Base-by-base conservation (phyloP, 257 asterid genomes). In the Solanum gracilifrons region DNA sequence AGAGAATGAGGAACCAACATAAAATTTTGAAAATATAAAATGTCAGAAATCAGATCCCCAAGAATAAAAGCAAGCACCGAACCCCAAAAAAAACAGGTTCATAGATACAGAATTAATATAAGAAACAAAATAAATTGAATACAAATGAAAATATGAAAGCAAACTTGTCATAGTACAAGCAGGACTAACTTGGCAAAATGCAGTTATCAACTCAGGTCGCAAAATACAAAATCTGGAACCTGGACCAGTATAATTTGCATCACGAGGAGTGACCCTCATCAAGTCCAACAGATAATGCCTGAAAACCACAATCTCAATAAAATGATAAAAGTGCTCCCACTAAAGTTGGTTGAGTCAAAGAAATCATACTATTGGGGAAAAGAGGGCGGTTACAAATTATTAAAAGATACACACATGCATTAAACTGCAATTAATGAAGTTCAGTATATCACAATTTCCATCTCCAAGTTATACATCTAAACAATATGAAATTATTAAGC, bases 181-280 rank as follows among this genome's bases (percentile, higher is more conserved):
- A 87, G 86, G 87, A 84, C 95, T 92, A 88, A 96, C 99, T 89
- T 93, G 94, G 92, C 94, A 93, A 90, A 94, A 95, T 86, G 97
- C 93, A 88, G 96, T 89, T 77, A 94, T 92, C 89, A 96, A 92
- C 87, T 96, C 99, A 90, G 98, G 98, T 90, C 99, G 95, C 93
- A 96, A 90, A 89, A 95, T 95, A 90, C 97, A 94, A 93, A 94
- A 96, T 92, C 96, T 93, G 85, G 98, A 94, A 89, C 94, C 97
- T 64, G 95, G 86, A 80, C 96, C 98, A 18, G 85, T 93, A 88
- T 91, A 94, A 89, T 96, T 96, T 89, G 98, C 98, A 92, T 96
- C 99, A 87, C 99, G 98, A 86, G 99, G 99, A 90, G 99, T 96
- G 92, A 92, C 96, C 91, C 99, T 95, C 99, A 95, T 94, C 94